phyloP scores from a whole-genome alignment of 495 filamentous ascomycete genomes.

The Durotheca rogersii region DNA sequence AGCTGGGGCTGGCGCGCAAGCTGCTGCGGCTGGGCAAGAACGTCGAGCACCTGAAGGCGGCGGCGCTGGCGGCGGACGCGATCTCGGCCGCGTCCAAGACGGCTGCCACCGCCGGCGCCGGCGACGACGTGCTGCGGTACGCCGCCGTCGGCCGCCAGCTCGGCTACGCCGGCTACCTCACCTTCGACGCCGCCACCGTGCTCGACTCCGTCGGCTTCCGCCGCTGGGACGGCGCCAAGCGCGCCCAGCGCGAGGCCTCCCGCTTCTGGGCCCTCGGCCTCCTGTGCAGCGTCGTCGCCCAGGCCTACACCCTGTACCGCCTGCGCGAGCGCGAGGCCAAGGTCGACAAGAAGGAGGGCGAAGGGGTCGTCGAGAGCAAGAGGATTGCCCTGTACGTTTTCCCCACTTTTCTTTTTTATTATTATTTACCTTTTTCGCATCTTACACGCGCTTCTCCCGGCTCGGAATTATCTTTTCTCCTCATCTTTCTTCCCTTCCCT shows the following conservation, averaged over 20 bases:
- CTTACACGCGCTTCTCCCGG: too few relatives aligned
- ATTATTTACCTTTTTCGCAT: background rate
- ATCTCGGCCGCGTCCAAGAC: slow-evolving; percentile 81
- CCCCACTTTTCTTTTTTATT: slow-evolving; percentile 2
- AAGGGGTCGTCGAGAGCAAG: slow-evolving; percentile 90
- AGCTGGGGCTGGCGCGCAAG: slow-evolving; percentile 87
- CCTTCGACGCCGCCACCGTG: slow-evolving; percentile 73
- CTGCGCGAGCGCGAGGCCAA: slow-evolving; percentile 67
- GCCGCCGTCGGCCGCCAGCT: slow-evolving; percentile 88
- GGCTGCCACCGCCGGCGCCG: slow-evolving; percentile 77
- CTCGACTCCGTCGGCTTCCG: slow-evolving; percentile 72
- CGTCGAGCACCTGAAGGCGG: slow-evolving; percentile 90
- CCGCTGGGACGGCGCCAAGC: slow-evolving; percentile 63
- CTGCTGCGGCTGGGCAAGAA: slow-evolving; percentile 90
- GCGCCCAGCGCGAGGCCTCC: slow-evolving; percentile 72
- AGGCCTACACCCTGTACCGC: slow-evolving; percentile 72
- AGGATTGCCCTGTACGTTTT: slow-evolving; percentile 73
- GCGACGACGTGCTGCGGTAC: slow-evolving; percentile 81
- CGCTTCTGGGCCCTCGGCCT: slow-evolving; percentile 81
- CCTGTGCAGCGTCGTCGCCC: slow-evolving; percentile 70
- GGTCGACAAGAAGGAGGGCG: slow-evolving; percentile 81
- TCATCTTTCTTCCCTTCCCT: too few relatives aligned
- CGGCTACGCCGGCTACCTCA: slow-evolving; percentile 87
- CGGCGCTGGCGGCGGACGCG: slow-evolving; percentile 85
- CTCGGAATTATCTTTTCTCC: too few relatives aligned